Base-by-base conservation (phyloP, 495 filamentous ascomycete species). In the Hypoxylon crocopeplum region DNA sequence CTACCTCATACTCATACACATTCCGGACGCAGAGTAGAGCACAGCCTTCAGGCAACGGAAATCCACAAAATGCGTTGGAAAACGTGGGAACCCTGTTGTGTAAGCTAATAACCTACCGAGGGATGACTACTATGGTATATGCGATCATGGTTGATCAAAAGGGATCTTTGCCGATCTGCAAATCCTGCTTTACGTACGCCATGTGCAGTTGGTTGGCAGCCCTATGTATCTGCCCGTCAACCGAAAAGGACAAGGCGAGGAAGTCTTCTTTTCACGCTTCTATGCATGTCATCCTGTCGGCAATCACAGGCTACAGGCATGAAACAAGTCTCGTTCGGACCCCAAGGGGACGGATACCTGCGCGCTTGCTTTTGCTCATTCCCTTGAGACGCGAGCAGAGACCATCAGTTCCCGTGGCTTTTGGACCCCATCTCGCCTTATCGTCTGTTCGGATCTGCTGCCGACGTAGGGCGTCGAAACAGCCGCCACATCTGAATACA, bases 261-360 rank as follows among this genome's bases (percentile, higher is more conserved):
- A 36, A 55, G 22, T 25, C 27, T 58, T 64, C 54, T 45, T 56
- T 39, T 16, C 48, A 34, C 30, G 27, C 49, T 64, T 64, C 61
- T 20, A 64, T 64, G 61, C 61, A 64, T 50, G 55, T 64, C 61
- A 59, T 64, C 50, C 42, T 54, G 40, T 54, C 49, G 60, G 54
- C 45, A 58, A 42, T 49, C 38, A 33, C 44, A 29, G 19, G 3
- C 36, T 25, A 21, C 32, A 56, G 7, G 15, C 46, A 42, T n/a
- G n/a, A n/a, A n/a, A n/a, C n/a, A n/a, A n/a, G n/a, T n/a, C 38
- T 45, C 33, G 13, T 49, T 12, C 27, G 39, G 59, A 62, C 59
- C 45, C 58, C 58, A 47, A 56, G n/a, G 11, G n/a, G 42, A 37
- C n/a, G 34, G 41, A 48, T 36, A 48, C 24, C 24, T 8, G 24